Conservation (phyloP, 2,329 filamentous ascomycete genomes). For the Xenosphaeropsis pyriputrescens region DNA sequence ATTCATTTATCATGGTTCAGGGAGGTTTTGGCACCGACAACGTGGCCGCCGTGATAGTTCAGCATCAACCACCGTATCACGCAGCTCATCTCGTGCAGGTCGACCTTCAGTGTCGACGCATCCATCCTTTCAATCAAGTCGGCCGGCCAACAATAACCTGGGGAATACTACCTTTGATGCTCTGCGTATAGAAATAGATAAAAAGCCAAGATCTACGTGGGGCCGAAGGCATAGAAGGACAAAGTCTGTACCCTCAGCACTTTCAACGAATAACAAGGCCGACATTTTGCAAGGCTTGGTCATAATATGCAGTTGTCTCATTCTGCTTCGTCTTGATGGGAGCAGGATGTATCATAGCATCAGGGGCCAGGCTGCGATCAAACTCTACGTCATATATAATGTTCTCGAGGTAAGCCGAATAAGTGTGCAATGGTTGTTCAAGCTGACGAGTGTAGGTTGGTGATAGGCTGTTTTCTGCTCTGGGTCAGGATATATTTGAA, state of each 20-base stretch:
- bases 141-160: background rate
- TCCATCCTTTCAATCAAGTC: constrained; percentile 11
- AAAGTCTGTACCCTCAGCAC: constrained; percentile 70
- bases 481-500: constrained; percentile 92
- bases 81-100: constrained; percentile 13
- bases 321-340: constrained; percentile 83
- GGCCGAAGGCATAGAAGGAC: constrained; percentile 49
- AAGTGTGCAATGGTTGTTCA: constrained; percentile 26
- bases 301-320: constrained; percentile 71
- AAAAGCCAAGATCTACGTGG: constrained; percentile 6
- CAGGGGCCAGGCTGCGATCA: constrained; percentile 89
- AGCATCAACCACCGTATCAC: constrained; percentile 10
- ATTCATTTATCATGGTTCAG: constrained; percentile 69
- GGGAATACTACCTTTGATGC: constrained; percentile 2
- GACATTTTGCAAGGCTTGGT: constrained; percentile 84
- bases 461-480: constrained; percentile 75
- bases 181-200: background rate
- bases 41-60: constrained; percentile 30
- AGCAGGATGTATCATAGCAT: constrained; percentile 98
- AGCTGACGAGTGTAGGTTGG: constrained; percentile 82
- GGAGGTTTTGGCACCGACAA: constrained; percentile 54
- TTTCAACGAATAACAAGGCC: constrained; percentile 85
- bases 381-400: constrained; percentile 98
- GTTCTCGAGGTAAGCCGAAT: constrained; percentile 57
- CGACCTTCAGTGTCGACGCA: constrained; percentile 10